Evolutionary conservation across 306 rosid genomes (phyloP).

Genomic region (Delonix regia): DNA sequence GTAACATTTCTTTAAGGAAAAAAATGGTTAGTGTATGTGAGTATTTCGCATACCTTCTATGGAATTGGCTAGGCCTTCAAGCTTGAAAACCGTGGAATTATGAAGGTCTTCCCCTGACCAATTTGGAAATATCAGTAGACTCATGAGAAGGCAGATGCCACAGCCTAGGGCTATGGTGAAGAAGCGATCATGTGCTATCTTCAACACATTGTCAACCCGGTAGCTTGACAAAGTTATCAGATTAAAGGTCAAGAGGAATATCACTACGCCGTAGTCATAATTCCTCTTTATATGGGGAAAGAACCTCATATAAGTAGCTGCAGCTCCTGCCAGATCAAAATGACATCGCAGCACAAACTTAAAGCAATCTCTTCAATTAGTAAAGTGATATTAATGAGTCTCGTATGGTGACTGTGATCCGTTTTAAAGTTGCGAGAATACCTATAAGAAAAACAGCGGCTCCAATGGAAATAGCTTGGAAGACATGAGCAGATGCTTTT

Average conservation of each 20-base stretch:
- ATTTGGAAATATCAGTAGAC: slow-evolving; percentile 77
- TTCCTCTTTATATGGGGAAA: slow-evolving; percentile 88
- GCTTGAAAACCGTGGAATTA: slow-evolving; percentile 70
- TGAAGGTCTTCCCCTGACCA: slow-evolving; percentile 98
- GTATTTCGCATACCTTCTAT: slow-evolving; percentile 68
- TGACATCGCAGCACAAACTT: not conserved
- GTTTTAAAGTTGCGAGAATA: slow-evolving; percentile 18
- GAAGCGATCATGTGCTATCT: slow-evolving; percentile 78
- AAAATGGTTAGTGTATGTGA: not conserved
- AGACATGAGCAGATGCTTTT: slow-evolving; percentile 42
- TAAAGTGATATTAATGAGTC: not conserved
- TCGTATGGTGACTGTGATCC: not conserved
- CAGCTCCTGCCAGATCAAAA: slow-evolving; percentile 65
- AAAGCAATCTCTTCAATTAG: not conserved
- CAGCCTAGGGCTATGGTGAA: slow-evolving; percentile 86
- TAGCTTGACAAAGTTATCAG: slow-evolving; percentile 81
- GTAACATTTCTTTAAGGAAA: not conserved
- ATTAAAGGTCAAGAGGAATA: slow-evolving; percentile 89
- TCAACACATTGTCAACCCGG: slow-evolving; percentile 64
- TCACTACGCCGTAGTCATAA: slow-evolving; percentile 88
- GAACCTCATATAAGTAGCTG: slow-evolving; percentile 85
- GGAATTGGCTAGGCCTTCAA: slow-evolving; percentile 87
- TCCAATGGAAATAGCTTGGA: slow-evolving; percentile 74
- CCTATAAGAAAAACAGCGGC: slow-evolving; percentile 82
- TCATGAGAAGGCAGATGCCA: slow-evolving; percentile 83